Evolutionary conservation across 208 protist genomes (phyloP).

Genomic region (Trypanosoma grayi): DNA sequence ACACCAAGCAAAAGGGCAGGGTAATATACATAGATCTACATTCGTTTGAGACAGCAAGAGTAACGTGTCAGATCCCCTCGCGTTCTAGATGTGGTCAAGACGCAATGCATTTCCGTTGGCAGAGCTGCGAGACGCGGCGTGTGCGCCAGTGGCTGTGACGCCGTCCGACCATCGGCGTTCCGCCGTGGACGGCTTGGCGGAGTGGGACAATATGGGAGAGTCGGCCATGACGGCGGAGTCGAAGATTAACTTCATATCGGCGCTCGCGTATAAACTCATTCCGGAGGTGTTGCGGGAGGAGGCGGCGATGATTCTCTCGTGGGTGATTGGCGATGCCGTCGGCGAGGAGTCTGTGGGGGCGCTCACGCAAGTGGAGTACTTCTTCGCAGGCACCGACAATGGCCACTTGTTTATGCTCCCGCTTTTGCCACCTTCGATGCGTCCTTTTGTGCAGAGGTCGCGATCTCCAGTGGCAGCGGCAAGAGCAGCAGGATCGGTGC

Average conservation of each 20-base stretch:
- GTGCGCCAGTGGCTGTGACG: conserved; percentile 15
- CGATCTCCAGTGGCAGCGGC: background rate
- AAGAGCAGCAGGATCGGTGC: conserved; percentile 1
- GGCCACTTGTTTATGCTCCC: conserved; percentile 59
- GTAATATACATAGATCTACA: too few species aligned
- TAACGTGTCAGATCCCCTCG: too few species aligned
- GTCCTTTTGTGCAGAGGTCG: conserved; percentile 1
- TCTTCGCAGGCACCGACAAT: conserved; percentile 64
- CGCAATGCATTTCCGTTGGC: conserved; percentile 29
- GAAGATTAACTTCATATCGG: conserved; percentile 44
- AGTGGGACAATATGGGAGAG: too few species aligned
- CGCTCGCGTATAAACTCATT: conserved; percentile 62
- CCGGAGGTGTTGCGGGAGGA: conserved; percentile 25
- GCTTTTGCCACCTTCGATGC: conserved; percentile 55
- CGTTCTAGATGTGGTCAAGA: conserved; percentile 32
- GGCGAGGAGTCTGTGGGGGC: conserved; percentile 9
- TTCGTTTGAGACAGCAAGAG: background rate
- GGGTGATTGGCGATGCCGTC: conserved; percentile 29
- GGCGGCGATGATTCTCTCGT: conserved; percentile 33
- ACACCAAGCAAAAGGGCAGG: too few species aligned
- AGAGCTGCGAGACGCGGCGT: background rate
- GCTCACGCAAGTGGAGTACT: conserved; percentile 79
- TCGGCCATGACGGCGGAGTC: conserved; percentile 10
- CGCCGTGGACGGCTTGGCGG: conserved; percentile 5
- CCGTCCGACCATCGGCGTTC: conserved; percentile 5